Evolutionary conservation across 352 stramenopile genomes (phyloP), one percentile per base, ranked within the genome.

Genomic region (Pythium aphanidermatum): DNA sequence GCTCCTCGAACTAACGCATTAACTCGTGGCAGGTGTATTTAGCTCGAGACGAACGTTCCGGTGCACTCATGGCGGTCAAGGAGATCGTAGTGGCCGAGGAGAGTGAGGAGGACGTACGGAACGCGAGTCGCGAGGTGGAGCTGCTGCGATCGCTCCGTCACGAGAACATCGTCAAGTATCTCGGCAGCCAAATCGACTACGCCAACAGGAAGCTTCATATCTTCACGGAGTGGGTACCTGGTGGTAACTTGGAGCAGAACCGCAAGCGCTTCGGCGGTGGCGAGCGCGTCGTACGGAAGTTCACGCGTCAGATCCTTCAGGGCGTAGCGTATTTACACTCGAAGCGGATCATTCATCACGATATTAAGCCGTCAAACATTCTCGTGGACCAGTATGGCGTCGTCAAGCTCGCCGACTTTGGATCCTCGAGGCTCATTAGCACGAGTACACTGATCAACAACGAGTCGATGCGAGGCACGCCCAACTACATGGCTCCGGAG

Each of bases 351-450:
- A 68, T 92, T 14, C 83, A 94, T 56, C 63, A 86, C 14, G 83
- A 94, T 46, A 78, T 94, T 35, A 94, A 94, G 71, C 76, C 79
- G 5, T 81, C 77, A 21, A 98, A 98, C 48, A 88, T 98, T 42
- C 70, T 98, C 21, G 87, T 98, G 8, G 94, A 96, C 51, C 88
- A 98, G 51, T 74, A 90, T 42, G 95, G 95, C 26, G 65, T 87
- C 16, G 90, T 98, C 21, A 98, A 98, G 57, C 70, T 98, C 17
- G 90, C 90, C 5, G 92, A 97, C 59, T 97, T 98, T 69, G 92
- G 95, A 11, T 86, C 92, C 9, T 97, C 91, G 27, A 45, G 74
- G 5, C 57, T 86, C 14, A 72, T 83, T 12, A 78, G 68, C 55
- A 68, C 60, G 13, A 63, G 51, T 47, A 84, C 70, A 5, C 51